Evolutionary conservation across 202 grass and related monocot species (phyloP), one percentile per base, ranked within the genome.

Genomic region (Carex sylvatica): DNA sequence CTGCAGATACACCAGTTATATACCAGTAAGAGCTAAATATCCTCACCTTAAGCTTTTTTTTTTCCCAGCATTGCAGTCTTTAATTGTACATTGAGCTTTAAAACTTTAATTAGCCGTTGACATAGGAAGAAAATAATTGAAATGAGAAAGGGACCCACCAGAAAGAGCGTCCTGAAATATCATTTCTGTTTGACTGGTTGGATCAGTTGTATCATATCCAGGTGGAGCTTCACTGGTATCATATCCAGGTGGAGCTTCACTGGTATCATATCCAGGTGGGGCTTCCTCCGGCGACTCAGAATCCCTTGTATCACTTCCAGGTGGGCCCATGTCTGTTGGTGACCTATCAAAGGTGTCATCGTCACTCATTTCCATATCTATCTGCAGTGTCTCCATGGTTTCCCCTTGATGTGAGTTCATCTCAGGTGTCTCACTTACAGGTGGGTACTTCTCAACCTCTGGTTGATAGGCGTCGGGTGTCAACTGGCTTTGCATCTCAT

Each of bases 301-400:
- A 82, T 82, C 80, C 64, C 44, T 33, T 18, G 24, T 31, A 66
- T 66, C 80, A 52, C 64, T 82, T 82, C 44, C 63, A 68, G 44
- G 44, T 11, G 33, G 33, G 23, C 62, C 80, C 80, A 66, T 69
- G 22, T 64, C n/a, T 65, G 61, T 65, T 65, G 78, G 78, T 28
- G 78, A 65, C 65, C 59, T 61, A 35, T 80, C n/a, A n/a, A 49
- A 65, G 18, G 75, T 61, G 36, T 82, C 80, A 66, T 67, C 80
- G 30, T 82, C 63, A 0, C 61, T 82, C 61, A 82, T 82, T 23
- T 82, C 80, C 80, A 77, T 77, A 77, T 77, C 73, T 55, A 77
- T 77, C 52, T 77, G 61, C 38, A 23, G 13, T 22, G 23, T 23
- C 42, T 68, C 80, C 62, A 82, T 82, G 15, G 9, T 15, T 54